Evolutionary conservation across 108 stramenopile genomes (phyloP), one percentile per base, ranked within the genome.

Genomic region (Cyclotella kingstonii): DNA sequence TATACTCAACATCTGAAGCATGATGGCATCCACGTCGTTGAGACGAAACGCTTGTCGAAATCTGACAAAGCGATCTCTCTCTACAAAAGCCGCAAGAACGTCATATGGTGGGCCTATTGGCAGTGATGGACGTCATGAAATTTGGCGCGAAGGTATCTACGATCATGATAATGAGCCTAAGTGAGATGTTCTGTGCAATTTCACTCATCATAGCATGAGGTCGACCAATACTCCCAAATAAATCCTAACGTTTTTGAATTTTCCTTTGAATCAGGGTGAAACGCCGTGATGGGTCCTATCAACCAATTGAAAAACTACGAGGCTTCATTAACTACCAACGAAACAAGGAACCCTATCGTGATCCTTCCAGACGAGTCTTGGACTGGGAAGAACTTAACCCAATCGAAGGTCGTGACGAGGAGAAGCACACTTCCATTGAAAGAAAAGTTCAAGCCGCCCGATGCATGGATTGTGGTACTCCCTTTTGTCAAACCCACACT

Each of bases 381-480:
- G 97, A 96, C 78, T 98, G 97, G 95, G 87, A 67, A 41, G 97
- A 98, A 84, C 91, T 96, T 60, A 98, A 98, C 72, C 91, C 92
- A 15, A 73, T 68, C 17, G 86, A 85, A 31, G 87, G 79, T 12
- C 52, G 59, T 23, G 84, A 92, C 35, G 78, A 77, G 5, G 73
- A 79, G 12, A 61, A 81, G 22, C 95, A 95, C 84, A 86, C 95
- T 12, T 76, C 55, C 27, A 70, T 92, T 23, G 97, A 98, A 74
- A 88, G 91, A 10, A 96, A 93, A 57, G 93, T 96, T 21, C 94
- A 92, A 75, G 89, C 90, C 5, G 89, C 94, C 7, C 89, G 97
- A 15, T 98, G 97, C 83, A 98, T 98, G 97, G 95, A 98, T 75
- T 98, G 97, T 70, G 97, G 97, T 19, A 98, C 97, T 0, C 97